Evolutionary conservation across 2,329 filamentous ascomycete genomes (phyloP), one percentile per base, ranked within the genome.

Genomic region (Pyrenophora tritici-repentis): DNA sequence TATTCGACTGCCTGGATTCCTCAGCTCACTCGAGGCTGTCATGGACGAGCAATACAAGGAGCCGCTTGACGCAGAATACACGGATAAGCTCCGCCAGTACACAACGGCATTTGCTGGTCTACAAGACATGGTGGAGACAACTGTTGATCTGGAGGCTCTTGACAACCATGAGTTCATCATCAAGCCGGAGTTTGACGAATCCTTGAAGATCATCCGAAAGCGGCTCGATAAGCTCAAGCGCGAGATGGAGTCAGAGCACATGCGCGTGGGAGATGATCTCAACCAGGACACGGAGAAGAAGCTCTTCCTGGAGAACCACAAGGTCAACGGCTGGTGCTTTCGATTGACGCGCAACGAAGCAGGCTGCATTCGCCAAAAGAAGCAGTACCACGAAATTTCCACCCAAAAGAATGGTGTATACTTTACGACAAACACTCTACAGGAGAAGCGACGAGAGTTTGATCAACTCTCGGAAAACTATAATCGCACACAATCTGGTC

Each of bases 381-480:
- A 85, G 52, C 81, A 86, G 42, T 99, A 97, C 66, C 88, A 93
- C 66, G 94, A 99, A 74, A 96, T 91, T 72, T 96, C 92, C 0
- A 99, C 95, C 0, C 94, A 97, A 76, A 99, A 99, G 81, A 99
- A 97, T 71, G 94, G 94, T 36, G 94, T 97, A 47, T 99, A 94
- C 77, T 99, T 99, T 74, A 97, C 94, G 1, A 99, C 94, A 3
- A 86, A 85, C 46, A 86, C 83, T 26, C 80, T 99, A 63, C 88
- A 91, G 67, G 82, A 86, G 20, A 84, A 92, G 65, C 88, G 94
- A 26, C 85, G 93, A 45, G 93, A 99, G 66, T 91, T 96, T 61
- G 93, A 99, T 68, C 92, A 97, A 73, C 81, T 97, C 0, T 95
- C 91, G 0, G 87, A 91, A 55, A 96, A 91, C 69, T 99, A 99